Evolutionary conservation across 2,329 filamentous ascomycete species (phyloP), one percentile per base, ranked within the genome.

Genomic region (Epichloe bromicola): DNA sequence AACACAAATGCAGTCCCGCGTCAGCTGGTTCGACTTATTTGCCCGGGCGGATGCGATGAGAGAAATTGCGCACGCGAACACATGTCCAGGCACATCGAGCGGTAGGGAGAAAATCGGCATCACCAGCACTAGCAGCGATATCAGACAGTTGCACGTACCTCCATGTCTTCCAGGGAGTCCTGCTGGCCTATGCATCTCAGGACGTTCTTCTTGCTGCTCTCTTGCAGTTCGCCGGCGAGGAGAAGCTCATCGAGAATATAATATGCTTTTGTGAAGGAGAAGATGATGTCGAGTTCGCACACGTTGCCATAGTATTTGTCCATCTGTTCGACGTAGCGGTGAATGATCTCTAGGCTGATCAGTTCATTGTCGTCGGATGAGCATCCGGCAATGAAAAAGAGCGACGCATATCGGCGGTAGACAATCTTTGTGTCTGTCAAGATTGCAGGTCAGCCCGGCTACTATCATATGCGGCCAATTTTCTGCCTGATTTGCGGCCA

Each of bases 261-360:
- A 71, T 98, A 98, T 54, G 93, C 93, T 71, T 98, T 98, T 61
- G 95, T 95, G 69, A 98, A 98, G 67, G 95, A 97, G 80, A 98
- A 98, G 69, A 98, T 98, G 71, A 97, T 96, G 69, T 97, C 90
- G 57, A 98, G 80, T 74, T 98, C 93, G 82, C 93, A 98, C 54
- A 98, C 93, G 69, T 98, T 98, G 69, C 93, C 93, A 70, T 97
- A 98, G 75, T 98, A 98, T 70, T 98, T 98, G 78, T 98, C 93
- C 93, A 98, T 98, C 73, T 98, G 93, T 71, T 98, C 93, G 65
- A 98, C 93, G 68, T 98, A 98, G 71, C 93, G 88, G 70, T 98
- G 93, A 63, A 98, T 94, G 65, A 98, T 89, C 70, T 98, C 93
- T 65, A 98, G 88, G 23, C 88, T 95, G 67, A 97, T 96, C 65